Evolutionary conservation across 176 grass and related monocot species (phyloP), one percentile per base, ranked within the genome.

Genomic region (Hordeum vulgare): DNA sequence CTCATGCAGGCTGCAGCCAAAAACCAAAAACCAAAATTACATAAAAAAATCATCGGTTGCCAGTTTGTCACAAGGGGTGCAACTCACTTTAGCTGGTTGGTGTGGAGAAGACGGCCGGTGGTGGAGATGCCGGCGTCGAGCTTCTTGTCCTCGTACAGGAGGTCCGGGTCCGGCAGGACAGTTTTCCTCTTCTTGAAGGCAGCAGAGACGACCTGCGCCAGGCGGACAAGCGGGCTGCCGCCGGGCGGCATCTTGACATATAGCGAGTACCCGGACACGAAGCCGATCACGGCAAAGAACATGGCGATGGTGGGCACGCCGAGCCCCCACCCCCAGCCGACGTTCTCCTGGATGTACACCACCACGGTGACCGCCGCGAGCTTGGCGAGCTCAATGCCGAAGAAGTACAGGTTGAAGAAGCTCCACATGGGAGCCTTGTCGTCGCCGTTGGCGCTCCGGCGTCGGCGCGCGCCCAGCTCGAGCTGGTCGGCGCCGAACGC

Each of bases 401-500:
- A 89, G 81, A 83, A 94, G 77, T 91, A 94, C 21, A 94, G 60
- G 44, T 94, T 94, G 78, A 94, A 94, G 81, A 90, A 94, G 69
- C 42, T 86, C 89, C 90, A 89, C 63, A 70, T 76, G 21, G 69
- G 82, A 11, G 33, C 21, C 76, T 78, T 93, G 56, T 27, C 41
- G 56, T 27, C 41, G 59, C 64, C 15, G 51, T 37, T 66, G 45
- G 44, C 21, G n/a, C 53, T 61, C 1, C 49, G 70, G 67, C 69
- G 59, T 10, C 35, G 1, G 68, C 33, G 81, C 8, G 59, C 77
- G 71, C 90, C 56, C 15, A 92, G 84, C 56, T 84, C 87, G 29
- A 97, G 62, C 83, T 97, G 92, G 79, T 97, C 94, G 15, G 94
- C 94, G 37, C 92, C 94, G 47, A 97, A 94, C 2, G 92, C 85